Evolutionary conservation across 75 land plant species (phyloP).

Genomic region (Isoetes taiwanensis): DNA sequence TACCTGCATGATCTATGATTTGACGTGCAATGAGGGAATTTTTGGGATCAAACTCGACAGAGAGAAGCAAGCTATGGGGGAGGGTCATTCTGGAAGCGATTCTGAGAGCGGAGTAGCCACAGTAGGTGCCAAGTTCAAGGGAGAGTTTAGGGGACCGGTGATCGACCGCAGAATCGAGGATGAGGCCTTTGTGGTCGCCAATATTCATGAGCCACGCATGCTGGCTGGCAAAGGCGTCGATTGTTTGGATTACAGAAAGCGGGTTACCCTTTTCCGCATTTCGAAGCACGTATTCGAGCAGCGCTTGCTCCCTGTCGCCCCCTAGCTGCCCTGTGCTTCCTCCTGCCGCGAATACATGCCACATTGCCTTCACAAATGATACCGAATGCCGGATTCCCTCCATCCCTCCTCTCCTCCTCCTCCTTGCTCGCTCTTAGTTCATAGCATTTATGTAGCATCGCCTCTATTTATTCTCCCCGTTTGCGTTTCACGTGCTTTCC

Average conservation of each 20-base stretch:
- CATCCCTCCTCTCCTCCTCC: no score
- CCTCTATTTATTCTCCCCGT: no score
- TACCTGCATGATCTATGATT: conserved; percentile 22
- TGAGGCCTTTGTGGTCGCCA: conserved; percentile 14
- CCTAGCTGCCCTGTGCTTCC: conserved; percentile 17
- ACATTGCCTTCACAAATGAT: no score
- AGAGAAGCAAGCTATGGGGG: conserved; percentile 10
- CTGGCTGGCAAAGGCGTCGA: conserved; percentile 6
- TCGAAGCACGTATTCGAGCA: conserved; percentile 12
- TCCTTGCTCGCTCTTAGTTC: no score
- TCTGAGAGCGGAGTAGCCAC: conserved; percentile 20
- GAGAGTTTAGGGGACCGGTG: background rate
- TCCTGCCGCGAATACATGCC: no score
- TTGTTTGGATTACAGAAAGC: background rate
- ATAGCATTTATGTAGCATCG: no score
- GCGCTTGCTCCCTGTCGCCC: conserved; percentile 12
- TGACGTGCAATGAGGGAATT: conserved; percentile 5
- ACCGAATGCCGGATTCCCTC: no score
- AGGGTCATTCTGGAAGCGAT: conserved; percentile 4
- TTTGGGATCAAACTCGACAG: conserved; percentile 6
- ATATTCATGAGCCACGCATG: conserved; percentile 15
- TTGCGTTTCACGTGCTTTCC: no score
- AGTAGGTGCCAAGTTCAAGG: conserved; percentile 18
- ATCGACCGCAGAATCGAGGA: conserved; percentile 8
- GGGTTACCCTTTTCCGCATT: conserved; percentile 9